Evolutionary conservation across 352 stramenopile species (phyloP), one percentile per base, ranked within the genome.

Genomic region (Phytophthora kernoviae): DNA sequence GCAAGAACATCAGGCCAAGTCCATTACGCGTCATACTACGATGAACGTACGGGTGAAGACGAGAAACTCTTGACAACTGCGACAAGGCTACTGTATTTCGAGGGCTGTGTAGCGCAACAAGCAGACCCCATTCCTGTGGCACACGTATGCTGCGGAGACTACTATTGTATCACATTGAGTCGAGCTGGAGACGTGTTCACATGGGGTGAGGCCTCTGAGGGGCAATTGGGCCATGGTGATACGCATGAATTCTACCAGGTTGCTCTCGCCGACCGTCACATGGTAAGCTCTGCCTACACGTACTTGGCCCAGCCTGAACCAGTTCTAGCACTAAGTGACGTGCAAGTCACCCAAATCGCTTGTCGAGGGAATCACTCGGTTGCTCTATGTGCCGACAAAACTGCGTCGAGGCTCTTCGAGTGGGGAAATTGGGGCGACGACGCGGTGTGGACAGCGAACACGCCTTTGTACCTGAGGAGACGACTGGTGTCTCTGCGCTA

Each of bases 381-480:
- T 17, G 81, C 81, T 3, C 60, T 93, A 11, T 73, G 63, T 15
- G 56, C 45, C 21, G 45, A 30, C 1, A 67, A 63, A 15, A 32
- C 36, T 0, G 66, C 82, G 12, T 70, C 65, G 1, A 56, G 65
- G 4, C 36, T 93, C 22, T 89, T 83, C 24, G 77, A 90, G 54
- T 93, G 83, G 83, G 83, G 83, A 2, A 88, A 81, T 55, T 91
- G 83, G 83, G 79, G 79, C 80, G 78, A 44, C 69, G 81, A 9
- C 54, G 60, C 9, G 81, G 79, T 2, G 48, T 70, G 21, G 79
- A 93, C 49, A 61, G 43, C 1, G 80, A 90, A 24, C 81, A 89
- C 37, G 77, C 79, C 27, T 90, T 90, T 18, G 52, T 64, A 4
- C 83, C 83, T 0, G 65, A 80, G n/a, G 73, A 87, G 51, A 61